These are phyloP conservation scores for Claviceps digitariae DNA, from an alignment of 2,329 filamentous ascomycete genomes.

Conservation along the genomic window DNA sequence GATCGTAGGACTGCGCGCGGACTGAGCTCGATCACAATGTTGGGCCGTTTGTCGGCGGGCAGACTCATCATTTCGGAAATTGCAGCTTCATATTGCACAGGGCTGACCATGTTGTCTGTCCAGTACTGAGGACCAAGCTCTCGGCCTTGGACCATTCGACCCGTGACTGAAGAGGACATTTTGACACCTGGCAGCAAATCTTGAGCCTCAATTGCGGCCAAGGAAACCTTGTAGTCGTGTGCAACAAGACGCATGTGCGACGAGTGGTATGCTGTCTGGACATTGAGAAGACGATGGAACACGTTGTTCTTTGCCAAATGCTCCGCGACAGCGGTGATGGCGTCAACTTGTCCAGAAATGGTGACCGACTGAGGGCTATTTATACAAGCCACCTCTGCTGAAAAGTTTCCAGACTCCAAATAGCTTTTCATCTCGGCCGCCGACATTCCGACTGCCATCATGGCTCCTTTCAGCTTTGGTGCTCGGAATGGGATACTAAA, in stretches of 20 bases:
- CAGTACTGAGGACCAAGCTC: slow-evolving; percentile 28
- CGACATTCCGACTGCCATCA: slow-evolving; percentile 28
- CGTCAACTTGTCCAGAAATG: slow-evolving; percentile 25
- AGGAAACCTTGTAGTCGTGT: slow-evolving; percentile 19
- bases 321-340: slow-evolving; percentile 17
- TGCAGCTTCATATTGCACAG: slow-evolving; percentile 30
- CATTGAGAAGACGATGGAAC: slow-evolving; percentile 22
- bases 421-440: slow-evolving; percentile 14
- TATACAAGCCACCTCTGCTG: slow-evolving; percentile 27
- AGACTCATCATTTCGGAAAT: slow-evolving; percentile 21
- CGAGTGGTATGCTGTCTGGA: slow-evolving; percentile 31
- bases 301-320: slow-evolving; percentile 19
- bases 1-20: slow-evolving; percentile 24
- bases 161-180: slow-evolving; percentile 30
- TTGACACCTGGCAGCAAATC: slow-evolving; percentile 7
- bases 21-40: slow-evolving; percentile 28
- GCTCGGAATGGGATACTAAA: slow-evolving; percentile 14
- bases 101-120: slow-evolving; percentile 30
- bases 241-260: slow-evolving; percentile 27
- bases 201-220: slow-evolving; percentile 12
- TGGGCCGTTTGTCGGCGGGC: slow-evolving; percentile 15
- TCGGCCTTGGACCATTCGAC: slow-evolving; percentile 11
- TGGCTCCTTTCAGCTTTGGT: slow-evolving; percentile 21
- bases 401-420: slow-evolving; percentile 10
- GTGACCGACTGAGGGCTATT: slow-evolving; percentile 31